Percentiles rank a stretch among this genome's conserved stretches.
phyloP scores from a whole-genome alignment of 805 yeast genomes.

The Wickerhamiella sergipiensis region DNA sequence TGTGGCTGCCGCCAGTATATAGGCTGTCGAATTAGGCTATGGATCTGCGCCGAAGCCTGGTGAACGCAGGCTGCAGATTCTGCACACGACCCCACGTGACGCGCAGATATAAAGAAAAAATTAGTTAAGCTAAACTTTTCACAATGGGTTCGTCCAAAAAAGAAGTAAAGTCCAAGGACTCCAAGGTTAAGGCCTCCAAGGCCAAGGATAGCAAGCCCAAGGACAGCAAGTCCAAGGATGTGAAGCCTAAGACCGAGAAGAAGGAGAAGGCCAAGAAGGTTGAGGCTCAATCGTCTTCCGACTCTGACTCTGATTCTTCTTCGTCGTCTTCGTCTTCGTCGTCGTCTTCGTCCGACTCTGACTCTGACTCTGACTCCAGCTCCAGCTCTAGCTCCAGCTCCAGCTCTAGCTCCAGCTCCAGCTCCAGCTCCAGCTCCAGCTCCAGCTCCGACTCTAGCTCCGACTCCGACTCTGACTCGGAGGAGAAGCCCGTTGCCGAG shows the following conservation, averaged over 20 bases:
- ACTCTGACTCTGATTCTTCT: slow-evolving; percentile 17
- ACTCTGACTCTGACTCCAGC: slow-evolving; percentile 7
- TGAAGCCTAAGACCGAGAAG: slow-evolving; percentile 2
- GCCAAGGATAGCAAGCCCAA: slow-evolving; percentile 14
- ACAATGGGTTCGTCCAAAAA: slow-evolving; percentile 4
- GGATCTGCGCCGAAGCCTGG: too few relatives aligned
- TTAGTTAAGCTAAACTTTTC: slow-evolving; percentile 1
- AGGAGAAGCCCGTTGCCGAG: slow-evolving; percentile 12
- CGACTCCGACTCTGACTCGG: slow-evolving; percentile 10
- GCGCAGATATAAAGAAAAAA: not conserved
- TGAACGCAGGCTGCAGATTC: too few relatives aligned
- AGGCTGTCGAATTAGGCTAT: too few relatives aligned
- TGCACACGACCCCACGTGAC: slow-evolving; percentile 1
- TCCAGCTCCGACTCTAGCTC: slow-evolving; percentile 15
- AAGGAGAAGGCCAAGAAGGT: slow-evolving; percentile 11
- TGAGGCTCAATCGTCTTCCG: slow-evolving; percentile 16
- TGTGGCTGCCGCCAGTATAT: too few relatives aligned
- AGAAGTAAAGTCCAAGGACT: slow-evolving; percentile 6
- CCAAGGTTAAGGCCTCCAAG: slow-evolving; percentile 4
- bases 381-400: slow-evolving; percentile 24
- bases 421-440: slow-evolving; percentile 18
- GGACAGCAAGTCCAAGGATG: slow-evolving; percentile 9
- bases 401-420: slow-evolving; percentile 7
- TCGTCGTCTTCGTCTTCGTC: not conserved
- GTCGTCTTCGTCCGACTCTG: slow-evolving; percentile 4